Evolutionary conservation across 2,329 filamentous ascomycete genomes (phyloP).

Genomic region (Chrysoporthe cubensis): DNA sequence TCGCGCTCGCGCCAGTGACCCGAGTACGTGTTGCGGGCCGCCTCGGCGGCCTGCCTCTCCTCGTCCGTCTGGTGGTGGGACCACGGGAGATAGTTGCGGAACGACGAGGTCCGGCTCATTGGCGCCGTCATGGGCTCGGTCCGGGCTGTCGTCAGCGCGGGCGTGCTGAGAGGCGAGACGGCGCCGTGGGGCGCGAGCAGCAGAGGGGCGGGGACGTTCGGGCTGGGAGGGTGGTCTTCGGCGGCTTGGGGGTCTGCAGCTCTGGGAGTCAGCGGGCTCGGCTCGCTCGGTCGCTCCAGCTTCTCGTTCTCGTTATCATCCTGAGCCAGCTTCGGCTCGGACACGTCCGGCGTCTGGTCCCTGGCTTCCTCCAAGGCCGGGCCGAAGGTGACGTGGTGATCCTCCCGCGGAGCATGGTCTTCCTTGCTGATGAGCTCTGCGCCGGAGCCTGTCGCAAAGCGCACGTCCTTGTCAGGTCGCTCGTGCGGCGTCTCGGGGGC

Average conservation of each 20-base stretch:
- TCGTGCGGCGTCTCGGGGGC: conserved; percentile 11
- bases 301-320: conserved; percentile 12
- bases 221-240: background rate
- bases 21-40: conserved; percentile 63
- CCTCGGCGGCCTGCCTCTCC: conserved; percentile 46
- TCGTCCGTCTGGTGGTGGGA: conserved; percentile 40
- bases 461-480: conserved; percentile 33
- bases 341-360: background rate
- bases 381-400: conserved; percentile 62
- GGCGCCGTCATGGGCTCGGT: conserved; percentile 16
- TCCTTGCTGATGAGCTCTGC: conserved; percentile 8
- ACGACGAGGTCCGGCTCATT: conserved; percentile 22
- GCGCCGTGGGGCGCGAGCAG: background rate
- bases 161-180: conserved; percentile 4
- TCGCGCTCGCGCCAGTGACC: conserved; percentile 69
- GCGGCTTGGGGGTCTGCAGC: background rate
- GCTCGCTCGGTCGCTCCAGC: background rate
- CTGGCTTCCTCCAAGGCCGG: conserved; percentile 35
- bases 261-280: conserved; percentile 3
- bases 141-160: conserved; percentile 5
- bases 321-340: background rate
- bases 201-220: background rate
- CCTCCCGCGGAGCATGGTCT: conserved; percentile 18
- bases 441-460: conserved; percentile 10
- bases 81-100: conserved; percentile 25